Conservation (phyloP, 805 yeast species). For the Pichia californica region DNA sequence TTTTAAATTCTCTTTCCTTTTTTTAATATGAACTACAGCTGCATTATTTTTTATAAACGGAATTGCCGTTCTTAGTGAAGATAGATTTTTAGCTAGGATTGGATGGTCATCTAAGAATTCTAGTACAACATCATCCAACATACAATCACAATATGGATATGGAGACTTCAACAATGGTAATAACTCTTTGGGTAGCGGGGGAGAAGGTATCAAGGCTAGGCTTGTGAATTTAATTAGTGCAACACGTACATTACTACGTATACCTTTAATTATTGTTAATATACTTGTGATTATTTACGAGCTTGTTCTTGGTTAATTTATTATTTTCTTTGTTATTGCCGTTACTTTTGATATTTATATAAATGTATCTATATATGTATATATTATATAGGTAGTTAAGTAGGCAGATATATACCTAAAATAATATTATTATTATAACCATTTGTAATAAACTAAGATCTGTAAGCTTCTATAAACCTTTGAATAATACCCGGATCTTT, state of each 20-base stretch:
- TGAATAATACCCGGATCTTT: constrained; percentile 10
- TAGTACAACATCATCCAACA: constrained; percentile 25
- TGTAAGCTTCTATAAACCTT: constrained; percentile 7
- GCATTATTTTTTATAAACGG: constrained; percentile 48
- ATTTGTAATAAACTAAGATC: too few relatives aligned
- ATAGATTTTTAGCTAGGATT: constrained; percentile 44
- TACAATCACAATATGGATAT: constrained; percentile 8
- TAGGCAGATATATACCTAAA: neutral
- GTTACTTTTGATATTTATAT: too few relatives aligned
- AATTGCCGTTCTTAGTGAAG: constrained; percentile 54
- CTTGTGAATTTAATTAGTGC: constrained; percentile 50
- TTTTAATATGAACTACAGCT: constrained; percentile 26
- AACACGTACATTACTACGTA: constrained; percentile 49
- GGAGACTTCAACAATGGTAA: constrained; percentile 9
- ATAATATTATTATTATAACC: too few relatives aligned
- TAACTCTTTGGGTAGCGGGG: neutral
- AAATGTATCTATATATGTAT: too few relatives aligned
- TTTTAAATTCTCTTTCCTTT: neutral
- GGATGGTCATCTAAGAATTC: constrained; percentile 39
- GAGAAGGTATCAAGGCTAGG: constrained; percentile 35
- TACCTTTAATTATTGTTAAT: constrained; percentile 50
- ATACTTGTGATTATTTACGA: constrained; percentile 46
- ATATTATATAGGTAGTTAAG: neutral
- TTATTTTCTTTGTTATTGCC: too few relatives aligned
- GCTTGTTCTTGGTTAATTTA: constrained; percentile 40